phyloP scores from a whole-genome alignment of 164 flowering plant genomes.

The Liriodendron chinense region DNA sequence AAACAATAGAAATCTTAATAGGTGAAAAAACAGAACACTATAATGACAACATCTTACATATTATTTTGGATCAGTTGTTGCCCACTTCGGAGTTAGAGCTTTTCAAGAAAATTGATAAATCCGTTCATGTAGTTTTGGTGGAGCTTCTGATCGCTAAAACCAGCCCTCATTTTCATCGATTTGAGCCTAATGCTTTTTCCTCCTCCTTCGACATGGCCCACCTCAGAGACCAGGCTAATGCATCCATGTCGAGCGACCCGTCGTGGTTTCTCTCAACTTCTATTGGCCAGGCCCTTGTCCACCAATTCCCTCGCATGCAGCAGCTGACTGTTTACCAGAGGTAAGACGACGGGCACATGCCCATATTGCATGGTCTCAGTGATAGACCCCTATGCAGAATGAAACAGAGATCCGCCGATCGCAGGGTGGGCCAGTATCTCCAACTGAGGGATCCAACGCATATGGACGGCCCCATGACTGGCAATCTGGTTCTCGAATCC shows the following conservation, averaged over 20 bases:
- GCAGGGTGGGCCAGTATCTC: conserved; percentile 46
- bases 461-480: conserved; percentile 33
- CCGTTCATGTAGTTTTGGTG: conserved; percentile 17
- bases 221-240: conserved; percentile 32
- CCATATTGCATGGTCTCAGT: conserved; percentile 46
- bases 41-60: no score
- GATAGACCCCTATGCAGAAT: conserved; percentile 64
- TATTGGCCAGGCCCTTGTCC: conserved; percentile 41
- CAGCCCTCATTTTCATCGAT: conserved; percentile 27
- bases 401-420: conserved; percentile 55
- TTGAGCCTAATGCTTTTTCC: conserved; percentile 31
- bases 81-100: no score
- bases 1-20: no score
- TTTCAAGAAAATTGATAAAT: conserved; percentile 14
- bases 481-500: conserved; percentile 32
- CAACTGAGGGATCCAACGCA: conserved; percentile 55
- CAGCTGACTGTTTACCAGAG: conserved; percentile 42
- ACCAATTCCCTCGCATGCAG: conserved; percentile 43
- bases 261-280: conserved; percentile 39
- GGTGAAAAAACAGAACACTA: no score
- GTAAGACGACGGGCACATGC: conserved; percentile 39
- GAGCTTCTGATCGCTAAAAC: conserved; percentile 23
- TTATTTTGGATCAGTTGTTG: no score
- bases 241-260: conserved; percentile 39
- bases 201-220: conserved; percentile 36